Conservation (phyloP, 2,329 filamentous ascomycete genomes). For the Xylariaceae sp. region DNA sequence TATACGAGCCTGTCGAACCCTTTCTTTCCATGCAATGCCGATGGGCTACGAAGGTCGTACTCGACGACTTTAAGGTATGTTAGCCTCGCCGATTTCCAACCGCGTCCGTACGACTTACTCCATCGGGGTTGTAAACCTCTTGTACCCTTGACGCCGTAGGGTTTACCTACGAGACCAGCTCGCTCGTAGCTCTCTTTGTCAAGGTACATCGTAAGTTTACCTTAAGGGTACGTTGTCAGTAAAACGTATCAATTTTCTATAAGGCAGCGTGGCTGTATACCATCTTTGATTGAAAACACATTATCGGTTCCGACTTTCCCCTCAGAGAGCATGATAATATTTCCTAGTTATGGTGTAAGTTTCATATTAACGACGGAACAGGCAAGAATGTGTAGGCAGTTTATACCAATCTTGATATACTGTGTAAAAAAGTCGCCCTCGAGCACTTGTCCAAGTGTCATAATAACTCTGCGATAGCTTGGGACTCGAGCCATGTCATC, state of each 20-base stretch:
- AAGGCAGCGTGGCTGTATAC: conserved; percentile 39
- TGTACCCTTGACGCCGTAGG: conserved; percentile 55
- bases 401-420: conserved; percentile 75
- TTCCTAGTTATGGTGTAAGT: conserved; percentile 52
- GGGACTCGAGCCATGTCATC: conserved; percentile 33
- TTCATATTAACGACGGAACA: background rate
- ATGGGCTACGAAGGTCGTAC: conserved; percentile 65
- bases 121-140: conserved; percentile 65
- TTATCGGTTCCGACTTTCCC: conserved; percentile 67
- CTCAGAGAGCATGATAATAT: conserved; percentile 79
- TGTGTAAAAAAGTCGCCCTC: conserved; percentile 73
- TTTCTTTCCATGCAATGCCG: conserved; percentile 80
- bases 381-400: background rate
- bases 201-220: conserved; percentile 69
- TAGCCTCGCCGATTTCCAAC: conserved; percentile 21
- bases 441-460: conserved; percentile 69
- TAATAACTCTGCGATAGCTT: conserved; percentile 63
- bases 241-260: background rate
- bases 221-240: conserved; percentile 33
- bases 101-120: conserved; percentile 46
- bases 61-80: conserved; percentile 59
- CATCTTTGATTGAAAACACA: conserved; percentile 66
- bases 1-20: conserved; percentile 74
- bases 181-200: conserved; percentile 79
- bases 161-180: conserved; percentile 71